Conservation (phyloP, 371 early-diverging fungal species). For the Mortierella sp. region DNA sequence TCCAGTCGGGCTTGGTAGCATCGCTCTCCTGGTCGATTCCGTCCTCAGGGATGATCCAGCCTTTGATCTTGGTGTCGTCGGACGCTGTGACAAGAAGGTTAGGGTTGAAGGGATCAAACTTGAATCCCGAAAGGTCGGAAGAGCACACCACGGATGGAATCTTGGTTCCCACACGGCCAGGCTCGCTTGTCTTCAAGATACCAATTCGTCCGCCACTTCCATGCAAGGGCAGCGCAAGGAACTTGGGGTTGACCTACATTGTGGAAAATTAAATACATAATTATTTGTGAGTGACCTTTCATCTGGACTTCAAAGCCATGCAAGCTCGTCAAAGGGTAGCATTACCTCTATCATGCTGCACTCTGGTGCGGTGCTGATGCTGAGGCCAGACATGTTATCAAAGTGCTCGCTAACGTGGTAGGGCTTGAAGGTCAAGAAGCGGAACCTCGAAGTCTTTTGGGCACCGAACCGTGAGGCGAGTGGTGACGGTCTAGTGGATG, state of each 20-base stretch:
- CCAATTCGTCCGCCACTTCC: conserved; percentile 89
- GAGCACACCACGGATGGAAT: conserved; percentile 72
- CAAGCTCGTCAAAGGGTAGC: no score
- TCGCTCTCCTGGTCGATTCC: conserved; percentile 62
- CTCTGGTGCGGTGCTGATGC: conserved; percentile 76
- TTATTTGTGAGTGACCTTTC: no score
- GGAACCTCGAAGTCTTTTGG: conserved; percentile 66
- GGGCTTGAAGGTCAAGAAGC: conserved; percentile 76
- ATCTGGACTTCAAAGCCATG: no score
- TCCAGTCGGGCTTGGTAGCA: conserved; percentile 43
- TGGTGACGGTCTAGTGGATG: conserved; percentile 17
- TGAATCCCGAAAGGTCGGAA: conserved; percentile 70
- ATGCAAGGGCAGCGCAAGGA: conserved; percentile 77
- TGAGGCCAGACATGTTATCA: conserved; percentile 74
- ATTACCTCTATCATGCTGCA: conserved; percentile 73
- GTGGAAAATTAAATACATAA: not conserved
- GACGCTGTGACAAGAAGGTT: conserved; percentile 72
- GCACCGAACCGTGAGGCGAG: conserved; percentile 39
- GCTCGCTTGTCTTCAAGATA: conserved; percentile 70
- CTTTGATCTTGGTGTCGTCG: conserved; percentile 79
- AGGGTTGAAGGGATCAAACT: conserved; percentile 80
- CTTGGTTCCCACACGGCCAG: conserved; percentile 77
- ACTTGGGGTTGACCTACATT: conserved; percentile 65
- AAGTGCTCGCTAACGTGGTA: conserved; percentile 74
- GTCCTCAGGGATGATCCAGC: conserved; percentile 79